Evolutionary conservation across 495 filamentous ascomycete species (phyloP).

Genomic region (Neurospora sp.): DNA sequence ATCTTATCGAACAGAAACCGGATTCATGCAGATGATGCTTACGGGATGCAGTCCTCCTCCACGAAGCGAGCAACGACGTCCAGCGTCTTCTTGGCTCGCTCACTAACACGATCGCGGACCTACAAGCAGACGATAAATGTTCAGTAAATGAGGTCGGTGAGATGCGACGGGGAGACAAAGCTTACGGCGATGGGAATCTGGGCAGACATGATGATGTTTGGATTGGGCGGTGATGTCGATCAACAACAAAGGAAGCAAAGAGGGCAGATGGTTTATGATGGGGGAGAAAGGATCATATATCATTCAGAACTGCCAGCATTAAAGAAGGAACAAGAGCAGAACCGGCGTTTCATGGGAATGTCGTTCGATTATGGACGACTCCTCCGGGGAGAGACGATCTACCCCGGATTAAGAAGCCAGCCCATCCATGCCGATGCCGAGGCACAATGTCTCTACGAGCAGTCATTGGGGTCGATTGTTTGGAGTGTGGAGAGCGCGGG

Average conservation of each 20-base stretch:
- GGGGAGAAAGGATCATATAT: background rate
- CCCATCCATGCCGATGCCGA: background rate
- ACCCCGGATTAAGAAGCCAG: background rate
- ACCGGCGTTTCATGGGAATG: background rate
- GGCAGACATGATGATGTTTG: constrained; percentile 42
- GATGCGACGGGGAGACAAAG: constrained; percentile 4
- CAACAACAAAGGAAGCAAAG: background rate
- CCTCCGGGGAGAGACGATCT: background rate
- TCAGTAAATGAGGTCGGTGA: constrained; percentile 15
- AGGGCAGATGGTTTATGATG: background rate
- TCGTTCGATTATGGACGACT: background rate
- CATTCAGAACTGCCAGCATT: background rate
- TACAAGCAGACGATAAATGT: constrained; percentile 8
- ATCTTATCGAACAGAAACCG: constrained; percentile 1
- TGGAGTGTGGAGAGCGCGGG: background rate
- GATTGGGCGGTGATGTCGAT: background rate
- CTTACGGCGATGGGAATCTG: constrained; percentile 59
- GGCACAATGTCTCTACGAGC: background rate
- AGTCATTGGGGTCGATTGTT: background rate
- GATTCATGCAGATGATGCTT: constrained; percentile 17
- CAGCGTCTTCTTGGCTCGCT: constrained; percentile 60
- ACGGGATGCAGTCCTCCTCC: constrained; percentile 88
- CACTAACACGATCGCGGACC: constrained; percentile 57
- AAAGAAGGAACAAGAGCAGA: background rate
- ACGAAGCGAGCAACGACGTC: constrained; percentile 85